Evolutionary conservation across 768 basidiomycete genomes (phyloP), one percentile per base, ranked within the genome.

Genomic region (Pleurotus pulmonarius): DNA sequence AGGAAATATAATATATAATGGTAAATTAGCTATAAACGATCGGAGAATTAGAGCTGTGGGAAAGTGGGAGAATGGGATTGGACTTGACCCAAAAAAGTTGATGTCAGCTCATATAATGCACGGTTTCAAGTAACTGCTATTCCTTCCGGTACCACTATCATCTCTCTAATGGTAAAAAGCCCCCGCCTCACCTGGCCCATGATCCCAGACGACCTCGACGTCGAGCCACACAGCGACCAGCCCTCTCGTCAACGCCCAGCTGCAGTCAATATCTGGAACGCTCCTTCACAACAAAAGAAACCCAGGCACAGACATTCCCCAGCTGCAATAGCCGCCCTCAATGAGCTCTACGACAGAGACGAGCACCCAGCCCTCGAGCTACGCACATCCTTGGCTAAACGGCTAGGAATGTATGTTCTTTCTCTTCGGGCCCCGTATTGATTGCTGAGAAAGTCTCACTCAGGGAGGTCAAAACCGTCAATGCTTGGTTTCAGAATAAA

Each of bases 401-500:
- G 79, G 61, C 78, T 92, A 60, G 85, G 86, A 71, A 90, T 92
- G 90, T 89, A 63, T 68, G 88, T 78, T 63, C 51, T 57, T 55
- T 63, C 59, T 59, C 58, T 40, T 43, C 56, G 37, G 44, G 44
- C 55, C 53, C 59, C 56, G 55, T 34, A 63, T 56, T 56, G 34
- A 59, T 64, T 47, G 62, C 29, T 56, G 57, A 60, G 53, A 59
- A 55, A 53, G 38, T 57, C 54, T 60, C 66, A 24, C 29, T 34
- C 57, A 91, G 90, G 86, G 87, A 90, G 68, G 85, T 83, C 69
- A 91, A 91, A 79, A 89, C 87, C 2, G 88, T 91, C 66, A 88
- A 88, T 67, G 87, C 90, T 12, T 91, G 88, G 86, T 92, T 91
- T 71, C 89, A 91, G 73, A 91, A 91, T 68, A 91, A 90, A 76